Evolutionary conservation across 305 asterid genomes (phyloP), one percentile per base, ranked within the genome.

Genomic region (Ajuga reptans): DNA sequence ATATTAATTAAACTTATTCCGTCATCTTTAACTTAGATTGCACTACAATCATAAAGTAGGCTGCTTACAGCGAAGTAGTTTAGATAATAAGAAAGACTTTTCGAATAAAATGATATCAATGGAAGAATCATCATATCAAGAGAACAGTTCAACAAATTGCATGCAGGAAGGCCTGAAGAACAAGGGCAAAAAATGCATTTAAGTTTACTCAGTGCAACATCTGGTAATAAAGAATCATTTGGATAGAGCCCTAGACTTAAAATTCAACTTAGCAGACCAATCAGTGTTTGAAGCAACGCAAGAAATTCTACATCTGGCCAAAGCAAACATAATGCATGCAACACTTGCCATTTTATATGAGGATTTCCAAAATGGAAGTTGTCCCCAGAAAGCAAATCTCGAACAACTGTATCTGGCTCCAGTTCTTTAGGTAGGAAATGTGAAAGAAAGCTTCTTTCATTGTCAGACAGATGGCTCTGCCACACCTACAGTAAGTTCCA

Each of bases 301-400:
- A 37, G 62, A 34, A 68, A 52, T 10, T 64, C 76, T 42, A 72
- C 18, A 45, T 34, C 49, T 50, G 66, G 65, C 51, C 68, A 43
- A 62, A 73, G 68, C 42, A 34, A 63, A 52, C 62, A 50, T 33
- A 64, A 66, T 52, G 43, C 56, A 75, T 49, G 66, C 41, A 77
- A 60, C 43, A 85, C 97, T 81, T 87, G 79, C 99, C 99, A 93
- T 78, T 85, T 86, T 21, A 57, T 33, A 66, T 74, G 83, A 74
- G 95, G 96, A 78, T 87, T 93, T 76, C 96, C 96, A 46, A 93
- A 93, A 75, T 85, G 87, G 71, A 93, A 78, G 80, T 86, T 89
- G 67, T 76, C 79, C 83, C 95, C 96, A 9, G 86, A 85, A 75
- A 93, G 90, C 82, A 93, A 81, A 57, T 85, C 88, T 62, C 67